Base-by-base conservation (phyloP, 1,284 basidiomycete species). In the Boletus semigastroideus region DNA sequence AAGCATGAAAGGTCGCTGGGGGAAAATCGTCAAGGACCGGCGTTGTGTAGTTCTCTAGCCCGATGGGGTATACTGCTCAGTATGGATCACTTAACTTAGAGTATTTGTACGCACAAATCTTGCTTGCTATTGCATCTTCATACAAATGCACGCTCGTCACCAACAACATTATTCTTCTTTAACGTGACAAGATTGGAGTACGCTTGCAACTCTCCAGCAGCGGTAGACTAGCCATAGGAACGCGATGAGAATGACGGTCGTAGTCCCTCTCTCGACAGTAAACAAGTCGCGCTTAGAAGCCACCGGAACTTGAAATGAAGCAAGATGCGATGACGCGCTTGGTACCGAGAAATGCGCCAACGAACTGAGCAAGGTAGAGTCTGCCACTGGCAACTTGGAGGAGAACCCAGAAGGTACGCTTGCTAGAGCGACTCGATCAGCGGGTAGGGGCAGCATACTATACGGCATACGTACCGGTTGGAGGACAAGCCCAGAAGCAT, bases 1-100 rank as follows among this genome's bases (percentile, higher is more conserved):
- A 76, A 92, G 92, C 64, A 80, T 95, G 82, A 84, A 79, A 59
- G 79, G 84, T 17, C 75, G 79, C 54, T 86, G 87, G 83, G 81
- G 84, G 40, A 87, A 86, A 74, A 84, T 82, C 61, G 79, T 85
- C 46, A 87, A 83, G 68, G 78, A 85, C 68, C 78, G 78, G 68
- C 81, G 83, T 62, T 97, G 94, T 75, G 79, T 93, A 51, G 76
- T 96, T 49, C 78, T 90, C 60, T 94, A 76, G 51, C 42, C 37
- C 16, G 16, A 48, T 38, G 42, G 44, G 47, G 17, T 36, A 46
- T 39, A n/a, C n/a, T n/a, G 47, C 47, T 56, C 53, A 25, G 52
- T 46, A 48, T 40, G 49, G 55, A 53, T 50, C 39, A 27, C 45
- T 46, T 55, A 50, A 41, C 56, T 42, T 55, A 49, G 54, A 48